Base-by-base conservation (phyloP, 1,139 yeast genomes). In the Geotrichum histeridarum region DNA sequence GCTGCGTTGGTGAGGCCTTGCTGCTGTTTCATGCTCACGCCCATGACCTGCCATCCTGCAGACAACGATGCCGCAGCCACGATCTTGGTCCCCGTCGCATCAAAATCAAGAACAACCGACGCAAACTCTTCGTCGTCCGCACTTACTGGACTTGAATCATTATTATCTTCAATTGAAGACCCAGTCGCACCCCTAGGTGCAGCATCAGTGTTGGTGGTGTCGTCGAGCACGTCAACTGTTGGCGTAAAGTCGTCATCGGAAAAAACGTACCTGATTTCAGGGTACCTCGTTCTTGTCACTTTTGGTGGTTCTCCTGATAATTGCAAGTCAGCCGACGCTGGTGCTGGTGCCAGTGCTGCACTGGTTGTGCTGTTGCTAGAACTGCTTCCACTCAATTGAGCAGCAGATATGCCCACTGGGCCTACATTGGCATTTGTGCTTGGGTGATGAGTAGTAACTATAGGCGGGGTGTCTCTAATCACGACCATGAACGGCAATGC, bases 241-340 rank as follows among this genome's bases (percentile, higher is more conserved):
- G 73, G 72, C 18, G 64, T 60, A 54, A 70, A 69, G 52, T 64
- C 67, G 60, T 73, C 76, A 58, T 73, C 75, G 1, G 61, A 60
- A 55, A 71, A 73, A 9, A 73, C 66, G 53, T 70, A 72, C 53
- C 68, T 70, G 8, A 72, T 70, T 46, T 70, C 72, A 2, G 74
- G 74, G 55, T 71, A 70, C 32, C 67, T 52, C 18, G 52, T 48
- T 60, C 44, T 51, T 7, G 12, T n/a, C n/a, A n/a, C n/a, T n/a
- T n/a, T n/a, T n/a, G n/a, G n/a, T n/a, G n/a, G n/a, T n/a, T n/a
- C n/a, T n/a, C n/a, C n/a, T n/a, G n/a, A n/a, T n/a, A n/a, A n/a
- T n/a, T n/a, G n/a, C n/a, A n/a, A n/a, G n/a, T n/a, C n/a, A n/a
- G n/a, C n/a, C n/a, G n/a, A n/a, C n/a, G n/a, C n/a, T n/a, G n/a